Conservation (phyloP, 2,329 filamentous ascomycete genomes). For the Colletotrichum camelliae region DNA sequence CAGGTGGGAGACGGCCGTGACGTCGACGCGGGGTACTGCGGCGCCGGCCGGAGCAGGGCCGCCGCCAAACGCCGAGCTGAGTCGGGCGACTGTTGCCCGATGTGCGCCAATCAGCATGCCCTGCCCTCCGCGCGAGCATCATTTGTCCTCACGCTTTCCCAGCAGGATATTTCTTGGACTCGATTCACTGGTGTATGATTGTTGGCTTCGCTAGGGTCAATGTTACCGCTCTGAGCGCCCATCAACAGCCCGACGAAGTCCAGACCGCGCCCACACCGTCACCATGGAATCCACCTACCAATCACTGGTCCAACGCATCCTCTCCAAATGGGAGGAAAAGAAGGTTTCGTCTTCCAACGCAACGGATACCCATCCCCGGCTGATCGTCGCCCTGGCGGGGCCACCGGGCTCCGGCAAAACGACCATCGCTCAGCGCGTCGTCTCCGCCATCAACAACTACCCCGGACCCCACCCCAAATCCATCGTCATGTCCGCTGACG, state of each 20-base stretch:
- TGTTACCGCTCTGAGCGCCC: not conserved
- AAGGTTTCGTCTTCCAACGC: not conserved
- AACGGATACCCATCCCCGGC: conserved; percentile 7
- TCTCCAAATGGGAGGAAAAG: conserved; percentile 26
- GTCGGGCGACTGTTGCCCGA: conserved; percentile 8
- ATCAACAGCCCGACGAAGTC: not conserved
- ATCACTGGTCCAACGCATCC: conserved; percentile 25
- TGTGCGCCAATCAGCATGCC: not conserved
- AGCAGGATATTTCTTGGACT: not conserved
- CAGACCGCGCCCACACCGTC: not conserved
- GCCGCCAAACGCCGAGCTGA: conserved; percentile 7
- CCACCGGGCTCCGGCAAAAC: conserved; percentile 36
- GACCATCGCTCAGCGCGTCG: conserved; percentile 29
- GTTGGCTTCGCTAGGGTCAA: not conserved
- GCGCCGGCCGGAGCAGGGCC: conserved; percentile 8
- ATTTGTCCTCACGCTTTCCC: not conserved
- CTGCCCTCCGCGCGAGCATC: not conserved
- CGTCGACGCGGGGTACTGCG: conserved; percentile 10
- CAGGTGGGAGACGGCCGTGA: not conserved
- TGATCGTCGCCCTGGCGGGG: conserved; percentile 35
- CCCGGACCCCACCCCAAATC: not conserved
- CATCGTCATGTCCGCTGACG: conserved; percentile 26
- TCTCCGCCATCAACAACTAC: conserved; percentile 7
- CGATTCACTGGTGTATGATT: not conserved
- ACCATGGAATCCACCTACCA: conserved; percentile 31